phyloP scores from a whole-genome alignment of 169 alveolate genomes.

The Cryptosporidium ubiquitum region DNA sequence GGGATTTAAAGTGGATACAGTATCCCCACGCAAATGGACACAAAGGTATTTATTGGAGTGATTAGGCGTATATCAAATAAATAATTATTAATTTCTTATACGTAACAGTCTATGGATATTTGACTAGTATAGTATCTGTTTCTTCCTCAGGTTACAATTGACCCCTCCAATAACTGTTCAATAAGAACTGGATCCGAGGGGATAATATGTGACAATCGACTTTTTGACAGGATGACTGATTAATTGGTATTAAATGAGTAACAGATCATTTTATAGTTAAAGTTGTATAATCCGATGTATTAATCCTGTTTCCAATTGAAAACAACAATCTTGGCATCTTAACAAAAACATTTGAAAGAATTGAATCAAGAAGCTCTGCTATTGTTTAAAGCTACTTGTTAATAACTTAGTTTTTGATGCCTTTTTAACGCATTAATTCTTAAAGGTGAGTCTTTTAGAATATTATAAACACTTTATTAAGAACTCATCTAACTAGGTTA shows the following conservation, averaged over 20 bases:
- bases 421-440: neutral
- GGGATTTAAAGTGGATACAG: conserved; percentile 68
- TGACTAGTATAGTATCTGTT: conserved; percentile 75
- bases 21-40: conserved; percentile 72
- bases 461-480: neutral
- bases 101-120: conserved; percentile 75
- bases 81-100: neutral
- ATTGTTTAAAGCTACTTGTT: conserved; percentile 25
- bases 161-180: conserved; percentile 74
- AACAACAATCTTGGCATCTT: conserved; percentile 10
- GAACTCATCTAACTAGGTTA: neutral
- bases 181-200: conserved; percentile 51
- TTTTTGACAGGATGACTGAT: conserved; percentile 74
- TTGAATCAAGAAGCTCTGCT: conserved; percentile 25
- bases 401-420: neutral
- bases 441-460: neutral
- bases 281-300: conserved; percentile 46
- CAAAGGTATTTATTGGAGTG: conserved; percentile 68
- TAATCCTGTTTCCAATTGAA: conserved; percentile 20
- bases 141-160: conserved; percentile 74
- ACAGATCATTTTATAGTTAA: conserved; percentile 41
- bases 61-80: conserved; percentile 26
- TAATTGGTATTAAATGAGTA: conserved; percentile 56
- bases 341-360: neutral
- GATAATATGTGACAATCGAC: conserved; percentile 72